Evolutionary conservation across 495 filamentous ascomycete genomes (phyloP).

Genomic region (Thermothielavioides terrestris): DNA sequence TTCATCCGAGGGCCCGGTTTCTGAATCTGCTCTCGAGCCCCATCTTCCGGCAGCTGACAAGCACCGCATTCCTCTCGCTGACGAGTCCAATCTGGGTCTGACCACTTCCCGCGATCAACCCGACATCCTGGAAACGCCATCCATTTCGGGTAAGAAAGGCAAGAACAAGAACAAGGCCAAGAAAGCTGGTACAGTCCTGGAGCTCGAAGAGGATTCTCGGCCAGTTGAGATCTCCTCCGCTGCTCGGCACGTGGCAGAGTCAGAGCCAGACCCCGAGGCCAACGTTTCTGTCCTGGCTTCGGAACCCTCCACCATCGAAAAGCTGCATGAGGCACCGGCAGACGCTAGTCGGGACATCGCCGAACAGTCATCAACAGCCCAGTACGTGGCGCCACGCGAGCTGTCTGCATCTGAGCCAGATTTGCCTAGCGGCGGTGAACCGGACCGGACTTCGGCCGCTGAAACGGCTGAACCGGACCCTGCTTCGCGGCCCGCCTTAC

Average conservation of each 20-base stretch:
- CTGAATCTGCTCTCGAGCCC: not conserved
- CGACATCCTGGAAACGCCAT: not conserved
- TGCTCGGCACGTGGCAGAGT: slow-evolving; percentile 1
- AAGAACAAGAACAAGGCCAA: slow-evolving; percentile 28
- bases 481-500: not conserved
- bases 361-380: not conserved
- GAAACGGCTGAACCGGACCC: not conserved
- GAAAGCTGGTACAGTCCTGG: slow-evolving; percentile 6
- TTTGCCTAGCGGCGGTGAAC: slow-evolving; percentile 14
- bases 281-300: not conserved
- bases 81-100: not conserved
- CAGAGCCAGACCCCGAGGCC: not conserved
- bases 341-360: not conserved
- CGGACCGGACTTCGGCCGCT: not conserved
- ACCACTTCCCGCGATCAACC: not conserved
- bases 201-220: slow-evolving; percentile 5
- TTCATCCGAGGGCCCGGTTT: not conserved
- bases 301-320: slow-evolving; percentile 1
- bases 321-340: slow-evolving; percentile 11
- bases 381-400: slow-evolving; percentile 16
- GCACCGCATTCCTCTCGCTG: not conserved
- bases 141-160: slow-evolving; percentile 20
- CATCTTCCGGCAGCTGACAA: not conserved
- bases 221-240: not conserved
- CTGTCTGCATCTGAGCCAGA: not conserved